A percentile compares a stretch with the other conserved stretches of the same genome.
phyloP scores from a whole-genome alignment of 371 early-diverging fungal species.

The Lichtheimia corymbifera region DNA sequence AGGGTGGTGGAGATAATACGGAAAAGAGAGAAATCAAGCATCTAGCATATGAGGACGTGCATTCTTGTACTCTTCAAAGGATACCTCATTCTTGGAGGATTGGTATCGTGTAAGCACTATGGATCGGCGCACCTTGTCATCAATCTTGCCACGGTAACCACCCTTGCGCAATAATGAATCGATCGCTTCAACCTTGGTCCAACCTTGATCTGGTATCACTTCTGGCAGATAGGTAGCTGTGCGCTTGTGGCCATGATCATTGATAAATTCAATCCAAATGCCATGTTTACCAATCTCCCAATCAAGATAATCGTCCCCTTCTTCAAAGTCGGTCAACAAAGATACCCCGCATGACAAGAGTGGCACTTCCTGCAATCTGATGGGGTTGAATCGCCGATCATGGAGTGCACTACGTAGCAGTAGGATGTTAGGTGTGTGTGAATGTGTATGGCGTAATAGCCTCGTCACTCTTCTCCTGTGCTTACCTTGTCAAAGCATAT shows the following conservation, averaged over 20 bases:
- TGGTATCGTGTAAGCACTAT: conserved; percentile 84
- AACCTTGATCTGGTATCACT: conserved; percentile 70
- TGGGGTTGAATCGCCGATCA: conserved; percentile 85
- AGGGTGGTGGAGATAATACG: neutral
- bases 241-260: conserved; percentile 45
- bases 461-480: neutral
- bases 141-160: conserved; percentile 69
- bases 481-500: conserved; percentile 83
- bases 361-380: conserved; percentile 65
- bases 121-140: conserved; percentile 47
- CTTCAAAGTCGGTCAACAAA: conserved; percentile 84
- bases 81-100: conserved; percentile 62
- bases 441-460: neutral
- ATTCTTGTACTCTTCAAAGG: conserved; percentile 65
- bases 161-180: conserved; percentile 86
- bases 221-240: conserved; percentile 94
- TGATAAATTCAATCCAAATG: conserved; percentile 85
- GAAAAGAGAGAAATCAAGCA: neutral
- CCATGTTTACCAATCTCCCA: conserved; percentile 94
- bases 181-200: conserved; percentile 85
- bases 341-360: conserved; percentile 78
- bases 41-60: neutral
- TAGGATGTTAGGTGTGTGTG: too few relatives aligned
- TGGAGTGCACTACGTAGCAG: conserved; percentile 67
- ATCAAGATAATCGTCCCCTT: conserved; percentile 71